These are phyloP conservation scores for Erythrophleum fordii DNA, from an alignment of 306 rosid genomes.

Conservation along the genomic window DNA sequence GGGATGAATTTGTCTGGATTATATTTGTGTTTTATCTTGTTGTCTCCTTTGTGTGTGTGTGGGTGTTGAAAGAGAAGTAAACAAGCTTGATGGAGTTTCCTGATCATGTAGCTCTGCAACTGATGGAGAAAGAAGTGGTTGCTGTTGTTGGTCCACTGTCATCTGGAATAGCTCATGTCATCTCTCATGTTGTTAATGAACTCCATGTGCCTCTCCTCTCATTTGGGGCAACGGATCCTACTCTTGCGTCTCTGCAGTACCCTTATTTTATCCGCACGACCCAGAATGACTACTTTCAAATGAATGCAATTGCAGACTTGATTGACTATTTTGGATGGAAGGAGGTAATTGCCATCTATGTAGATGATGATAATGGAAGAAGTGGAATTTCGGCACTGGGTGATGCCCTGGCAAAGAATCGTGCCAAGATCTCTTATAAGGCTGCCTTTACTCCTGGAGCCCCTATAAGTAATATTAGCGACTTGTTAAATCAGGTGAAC, in stretches of 20 bases:
- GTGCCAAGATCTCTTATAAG: conserved; percentile 74
- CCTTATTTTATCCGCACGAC: conserved; percentile 78
- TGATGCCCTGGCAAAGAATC: conserved; percentile 72
- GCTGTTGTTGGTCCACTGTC: conserved; percentile 84
- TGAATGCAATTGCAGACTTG: conserved; percentile 78
- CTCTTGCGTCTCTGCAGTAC: conserved; percentile 75
- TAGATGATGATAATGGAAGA: conserved; percentile 88
- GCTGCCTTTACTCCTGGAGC: conserved; percentile 73
- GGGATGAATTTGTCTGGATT: neutral
- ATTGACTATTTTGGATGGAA: conserved; percentile 64
- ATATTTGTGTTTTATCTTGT: conserved; percentile 14
- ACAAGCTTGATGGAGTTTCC: conserved; percentile 34
- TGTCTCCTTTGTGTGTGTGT: neutral
- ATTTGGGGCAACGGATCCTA: conserved; percentile 84
- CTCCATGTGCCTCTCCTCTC: conserved; percentile 86
- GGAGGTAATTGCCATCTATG: conserved; percentile 81
- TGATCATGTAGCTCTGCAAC: conserved; percentile 72
- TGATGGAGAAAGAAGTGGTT: conserved; percentile 71
- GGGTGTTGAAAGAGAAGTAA: neutral
- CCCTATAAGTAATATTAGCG: conserved; percentile 39
- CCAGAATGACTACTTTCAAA: conserved; percentile 74
- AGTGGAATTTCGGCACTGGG: conserved; percentile 74
- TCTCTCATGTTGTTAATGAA: conserved; percentile 78
- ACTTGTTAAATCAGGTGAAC: conserved; percentile 65
- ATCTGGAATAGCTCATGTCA: conserved; percentile 77